phyloP scores from a whole-genome alignment of 108 stramenopile genomes.

The Epithemia pelagica region DNA sequence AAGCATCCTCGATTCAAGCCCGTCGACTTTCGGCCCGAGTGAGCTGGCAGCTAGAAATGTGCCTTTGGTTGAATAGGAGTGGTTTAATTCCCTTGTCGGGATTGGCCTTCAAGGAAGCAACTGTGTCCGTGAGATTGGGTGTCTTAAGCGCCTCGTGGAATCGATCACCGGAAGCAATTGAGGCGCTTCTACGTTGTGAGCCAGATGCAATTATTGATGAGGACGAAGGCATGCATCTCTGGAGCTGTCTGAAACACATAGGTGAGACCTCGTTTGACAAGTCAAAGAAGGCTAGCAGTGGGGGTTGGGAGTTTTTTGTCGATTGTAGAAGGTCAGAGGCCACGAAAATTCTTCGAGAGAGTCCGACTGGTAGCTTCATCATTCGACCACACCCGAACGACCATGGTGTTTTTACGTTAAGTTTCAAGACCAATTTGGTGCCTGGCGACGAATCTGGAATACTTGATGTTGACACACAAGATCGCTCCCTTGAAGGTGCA shows the following conservation, averaged over 20 bases:
- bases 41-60: conserved; percentile 78
- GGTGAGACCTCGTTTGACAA: conserved; percentile 20
- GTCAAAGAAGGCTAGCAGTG: conserved; percentile 26
- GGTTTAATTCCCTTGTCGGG: conserved; percentile 55
- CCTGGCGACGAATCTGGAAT: conserved; percentile 29
- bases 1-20: conserved; percentile 38
- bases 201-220: conserved; percentile 75
- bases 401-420: conserved; percentile 82
- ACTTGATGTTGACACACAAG: neutral
- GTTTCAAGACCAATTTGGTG: conserved; percentile 79
- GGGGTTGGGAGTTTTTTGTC: conserved; percentile 88
- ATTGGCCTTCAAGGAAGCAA: conserved; percentile 58
- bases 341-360: conserved; percentile 63
- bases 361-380: conserved; percentile 63
- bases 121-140: conserved; percentile 64
- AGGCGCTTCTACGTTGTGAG: conserved; percentile 56
- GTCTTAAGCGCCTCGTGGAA: conserved; percentile 61
- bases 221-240: conserved; percentile 57
- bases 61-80: conserved; percentile 80
- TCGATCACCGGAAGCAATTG: conserved; percentile 49
- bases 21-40: conserved; percentile 36
- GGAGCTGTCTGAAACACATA: conserved; percentile 61
- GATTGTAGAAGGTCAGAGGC: conserved; percentile 78
- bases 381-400: conserved; percentile 80
- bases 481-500: neutral